Evolutionary conservation across 2,329 filamentous ascomycete species (phyloP).

Genomic region (Exophiala alcalophila): DNA sequence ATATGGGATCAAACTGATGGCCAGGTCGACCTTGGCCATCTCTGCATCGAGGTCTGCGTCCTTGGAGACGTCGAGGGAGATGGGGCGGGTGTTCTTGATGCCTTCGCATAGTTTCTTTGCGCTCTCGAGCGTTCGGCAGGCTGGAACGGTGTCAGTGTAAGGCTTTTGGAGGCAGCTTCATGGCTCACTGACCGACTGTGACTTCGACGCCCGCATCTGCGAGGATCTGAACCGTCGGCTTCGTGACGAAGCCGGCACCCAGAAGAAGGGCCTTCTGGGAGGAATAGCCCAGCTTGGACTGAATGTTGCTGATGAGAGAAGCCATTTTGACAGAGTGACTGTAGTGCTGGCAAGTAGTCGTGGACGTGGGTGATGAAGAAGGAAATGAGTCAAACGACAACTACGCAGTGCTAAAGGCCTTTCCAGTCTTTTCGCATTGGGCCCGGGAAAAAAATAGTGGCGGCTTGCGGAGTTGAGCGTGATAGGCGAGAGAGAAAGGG

Average conservation of each 20-base stretch:
- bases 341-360: background rate
- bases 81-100: slow-evolving; percentile 69
- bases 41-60: slow-evolving; percentile 73
- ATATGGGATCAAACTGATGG: slow-evolving; percentile 85
- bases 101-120: slow-evolving; percentile 72
- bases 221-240: slow-evolving; percentile 63
- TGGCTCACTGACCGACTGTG: slow-evolving; percentile 57
- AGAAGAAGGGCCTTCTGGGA: slow-evolving; percentile 29
- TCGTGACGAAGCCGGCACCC: slow-evolving; percentile 48
- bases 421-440: slow-evolving; percentile 2
- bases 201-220: slow-evolving; percentile 59
- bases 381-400: slow-evolving; percentile 13
- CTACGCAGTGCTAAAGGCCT: background rate
- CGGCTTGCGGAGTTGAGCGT: slow-evolving; percentile 18
- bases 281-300: slow-evolving; percentile 24
- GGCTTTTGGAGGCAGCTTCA: background rate
- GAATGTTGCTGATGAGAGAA: slow-evolving; percentile 21
- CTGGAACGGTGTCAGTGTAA: slow-evolving; percentile 43
- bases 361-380: slow-evolving; percentile 2
- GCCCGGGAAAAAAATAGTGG: too few relatives aligned
- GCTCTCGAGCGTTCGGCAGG: slow-evolving; percentile 75
- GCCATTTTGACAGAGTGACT: slow-evolving; percentile 13
- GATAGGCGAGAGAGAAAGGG: too few relatives aligned
- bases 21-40: slow-evolving; percentile 74
- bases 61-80: slow-evolving; percentile 81